These are phyloP conservation scores for Stylonectria norvegica DNA, from an alignment of 2,329 filamentous ascomycete genomes.

Conservation along the genomic window DNA sequence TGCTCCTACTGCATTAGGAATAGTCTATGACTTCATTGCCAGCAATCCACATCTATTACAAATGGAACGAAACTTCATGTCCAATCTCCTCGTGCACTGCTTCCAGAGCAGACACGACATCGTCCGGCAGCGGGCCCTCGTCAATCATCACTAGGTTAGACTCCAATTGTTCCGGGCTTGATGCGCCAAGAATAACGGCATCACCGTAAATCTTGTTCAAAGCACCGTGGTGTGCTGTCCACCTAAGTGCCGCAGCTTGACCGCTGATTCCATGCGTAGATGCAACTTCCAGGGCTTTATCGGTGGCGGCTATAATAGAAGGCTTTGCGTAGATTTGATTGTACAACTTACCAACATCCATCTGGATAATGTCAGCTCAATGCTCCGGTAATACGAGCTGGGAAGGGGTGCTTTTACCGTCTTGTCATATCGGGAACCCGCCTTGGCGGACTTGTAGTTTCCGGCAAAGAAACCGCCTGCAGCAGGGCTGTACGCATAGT, in stretches of 20 bases:
- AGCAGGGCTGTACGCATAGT: conserved; percentile 39
- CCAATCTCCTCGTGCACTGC: conserved; percentile 16
- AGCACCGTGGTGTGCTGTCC: conserved; percentile 36
- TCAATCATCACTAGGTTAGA: conserved; percentile 35
- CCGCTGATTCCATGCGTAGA: conserved; percentile 34
- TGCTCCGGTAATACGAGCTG: no score
- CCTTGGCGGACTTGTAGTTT: conserved; percentile 16
- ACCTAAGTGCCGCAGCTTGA: conserved; percentile 41
- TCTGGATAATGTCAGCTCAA: conserved; percentile 1
- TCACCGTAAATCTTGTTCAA: conserved; percentile 33
- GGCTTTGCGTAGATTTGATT: conserved; percentile 26
- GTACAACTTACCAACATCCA: conserved; percentile 26
- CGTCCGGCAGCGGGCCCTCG: conserved; percentile 38
- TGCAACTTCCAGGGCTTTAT: conserved; percentile 25
- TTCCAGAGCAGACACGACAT: conserved; percentile 27
- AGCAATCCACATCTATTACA: conserved; percentile 5
- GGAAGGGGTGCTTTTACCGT: conserved; percentile 15
- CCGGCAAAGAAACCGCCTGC: conserved; percentile 25
- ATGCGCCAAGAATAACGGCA: conserved; percentile 34
- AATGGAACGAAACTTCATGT: conserved; percentile 15
- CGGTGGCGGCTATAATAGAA: conserved; percentile 25
- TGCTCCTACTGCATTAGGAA: conserved; percentile 14
- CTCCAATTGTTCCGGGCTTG: conserved; percentile 34
- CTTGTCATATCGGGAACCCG: conserved; percentile 23
- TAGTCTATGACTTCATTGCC: conserved; percentile 4